A percentile compares a stretch with the other conserved stretches of the same genome.
Evolutionary conservation across 176 grass and related monocot species (phyloP).

Genomic region (Neostapfia colusana): DNA sequence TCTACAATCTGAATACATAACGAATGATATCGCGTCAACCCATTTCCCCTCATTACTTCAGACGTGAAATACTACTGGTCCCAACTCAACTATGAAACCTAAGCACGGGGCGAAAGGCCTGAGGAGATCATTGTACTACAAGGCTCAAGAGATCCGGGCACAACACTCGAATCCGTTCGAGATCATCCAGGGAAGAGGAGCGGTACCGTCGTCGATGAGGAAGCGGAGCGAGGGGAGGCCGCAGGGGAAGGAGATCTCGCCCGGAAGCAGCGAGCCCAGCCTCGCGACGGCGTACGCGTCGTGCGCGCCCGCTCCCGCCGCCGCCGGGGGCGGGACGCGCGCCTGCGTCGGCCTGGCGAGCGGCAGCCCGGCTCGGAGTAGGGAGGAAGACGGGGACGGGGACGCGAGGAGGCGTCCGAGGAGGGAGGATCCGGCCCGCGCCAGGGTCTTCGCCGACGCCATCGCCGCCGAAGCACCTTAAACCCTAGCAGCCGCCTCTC

Average conservation of each 20-base stretch:
- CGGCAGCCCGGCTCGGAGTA: constrained; percentile 37
- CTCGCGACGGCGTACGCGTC: constrained; percentile 47
- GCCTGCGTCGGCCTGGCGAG: constrained; percentile 42
- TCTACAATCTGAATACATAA: not conserved
- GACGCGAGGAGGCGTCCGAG: constrained; percentile 56
- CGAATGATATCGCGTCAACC: not conserved
- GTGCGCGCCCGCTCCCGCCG: constrained; percentile 22
- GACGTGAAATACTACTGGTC: not conserved
- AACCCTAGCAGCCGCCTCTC: constrained; percentile 63
- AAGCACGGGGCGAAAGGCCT: not conserved
- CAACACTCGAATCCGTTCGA: not conserved
- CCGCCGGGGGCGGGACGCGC: not conserved
- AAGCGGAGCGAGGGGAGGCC: constrained; percentile 79
- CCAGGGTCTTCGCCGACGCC: constrained; percentile 67
- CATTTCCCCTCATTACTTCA: not conserved
- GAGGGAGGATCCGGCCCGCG: constrained; percentile 63
- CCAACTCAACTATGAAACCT: not conserved
- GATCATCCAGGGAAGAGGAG: not conserved
- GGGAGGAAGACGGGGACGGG: constrained; percentile 3
- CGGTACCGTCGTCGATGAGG: constrained; percentile 69
- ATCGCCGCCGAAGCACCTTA: constrained; percentile 27
- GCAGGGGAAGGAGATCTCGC: constrained; percentile 63
- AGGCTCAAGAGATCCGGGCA: not conserved
- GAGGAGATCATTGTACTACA: not conserved
- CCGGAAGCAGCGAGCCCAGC: constrained; percentile 41